Conservation (phyloP, 2,329 filamentous ascomycete species). For the Cephalotrichum gorgonifer region DNA sequence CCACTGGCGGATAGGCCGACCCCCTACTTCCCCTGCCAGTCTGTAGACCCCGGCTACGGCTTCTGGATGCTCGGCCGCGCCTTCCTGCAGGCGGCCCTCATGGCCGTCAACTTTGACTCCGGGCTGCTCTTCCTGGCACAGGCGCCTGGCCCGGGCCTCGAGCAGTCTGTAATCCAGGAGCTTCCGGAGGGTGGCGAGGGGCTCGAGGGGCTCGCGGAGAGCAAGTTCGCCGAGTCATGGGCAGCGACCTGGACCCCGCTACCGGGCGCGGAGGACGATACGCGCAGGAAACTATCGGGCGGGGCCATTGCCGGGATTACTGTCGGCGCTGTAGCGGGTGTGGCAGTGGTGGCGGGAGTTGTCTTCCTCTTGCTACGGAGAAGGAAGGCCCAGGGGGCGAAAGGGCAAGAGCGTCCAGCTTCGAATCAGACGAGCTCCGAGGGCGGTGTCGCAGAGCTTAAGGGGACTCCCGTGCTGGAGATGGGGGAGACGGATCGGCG, state of each 20-base stretch:
- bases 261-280: background rate
- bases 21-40: conserved; percentile 32
- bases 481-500: background rate
- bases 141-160: conserved; percentile 25
- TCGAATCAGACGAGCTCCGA: background rate
- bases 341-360: too few species aligned
- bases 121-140: conserved; percentile 27
- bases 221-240: background rate
- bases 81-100: conserved; percentile 35
- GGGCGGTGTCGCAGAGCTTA: background rate
- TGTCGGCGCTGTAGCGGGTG: background rate
- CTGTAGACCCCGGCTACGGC: conserved; percentile 8
- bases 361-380: background rate
- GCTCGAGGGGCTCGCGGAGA: background rate
- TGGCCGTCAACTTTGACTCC: conserved; percentile 27
- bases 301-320: background rate
- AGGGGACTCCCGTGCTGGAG: background rate
- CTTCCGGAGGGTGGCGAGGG: background rate
- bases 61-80: conserved; percentile 27
- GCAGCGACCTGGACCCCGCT: background rate
- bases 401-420: background rate
- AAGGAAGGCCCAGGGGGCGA: background rate
- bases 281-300: background rate
- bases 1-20: conserved; percentile 21
- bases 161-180: background rate